Percentiles rank a stretch among this genome's conserved stretches.
These are phyloP conservation scores for Ascodesmis nigricans DNA, from an alignment of 495 filamentous ascomycete genomes.

Conservation along the genomic window DNA sequence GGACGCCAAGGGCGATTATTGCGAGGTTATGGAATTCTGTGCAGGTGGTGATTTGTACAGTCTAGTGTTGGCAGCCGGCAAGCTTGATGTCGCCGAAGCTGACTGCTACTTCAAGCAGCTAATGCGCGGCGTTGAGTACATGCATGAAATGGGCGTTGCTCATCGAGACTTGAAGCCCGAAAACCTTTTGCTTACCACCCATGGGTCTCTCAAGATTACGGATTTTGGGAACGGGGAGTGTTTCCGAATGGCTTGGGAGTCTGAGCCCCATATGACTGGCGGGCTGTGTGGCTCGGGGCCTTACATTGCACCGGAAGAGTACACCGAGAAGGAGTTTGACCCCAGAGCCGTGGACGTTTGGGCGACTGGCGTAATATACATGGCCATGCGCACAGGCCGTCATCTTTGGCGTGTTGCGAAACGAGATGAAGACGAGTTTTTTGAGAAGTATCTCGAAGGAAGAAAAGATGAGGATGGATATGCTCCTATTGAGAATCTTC, in stretches of 20 bases:
- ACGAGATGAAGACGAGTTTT: conserved; percentile 94
- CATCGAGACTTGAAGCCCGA: conserved; percentile 96
- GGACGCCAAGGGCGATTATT: conserved; percentile 94
- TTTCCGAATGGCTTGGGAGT: conserved; percentile 99
- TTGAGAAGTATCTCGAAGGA: conserved; percentile 75
- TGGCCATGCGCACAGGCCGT: conserved; percentile 94
- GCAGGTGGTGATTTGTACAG: conserved; percentile 94
- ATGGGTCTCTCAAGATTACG: conserved; percentile 91
- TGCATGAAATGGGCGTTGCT: conserved; percentile 98
- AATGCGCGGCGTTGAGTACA: conserved; percentile 97
- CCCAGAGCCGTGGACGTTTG: conserved; percentile 91
- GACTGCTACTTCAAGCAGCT: conserved; percentile 99
- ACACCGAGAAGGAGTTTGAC: conserved; percentile 84
- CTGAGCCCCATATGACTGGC: conserved; percentile 91
- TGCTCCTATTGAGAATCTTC: conserved; percentile 82
- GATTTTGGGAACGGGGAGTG: conserved; percentile 99
- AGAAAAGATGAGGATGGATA: conserved; percentile 87
- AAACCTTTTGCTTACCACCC: conserved; percentile 81
- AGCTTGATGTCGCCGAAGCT: conserved; percentile 78
- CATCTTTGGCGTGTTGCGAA: conserved; percentile 93
- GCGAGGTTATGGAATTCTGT: conserved; percentile 99
- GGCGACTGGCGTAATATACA: conserved; percentile 97
- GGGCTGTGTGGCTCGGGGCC: conserved; percentile 90
- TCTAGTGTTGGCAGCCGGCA: conserved; percentile 72
- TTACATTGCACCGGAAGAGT: conserved; percentile 96